Percentiles rank a stretch among this genome's conserved stretches.
Evolutionary conservation across 345 rosid genomes (phyloP).

Genomic region (Xanthoceras sorbifolium): DNA sequence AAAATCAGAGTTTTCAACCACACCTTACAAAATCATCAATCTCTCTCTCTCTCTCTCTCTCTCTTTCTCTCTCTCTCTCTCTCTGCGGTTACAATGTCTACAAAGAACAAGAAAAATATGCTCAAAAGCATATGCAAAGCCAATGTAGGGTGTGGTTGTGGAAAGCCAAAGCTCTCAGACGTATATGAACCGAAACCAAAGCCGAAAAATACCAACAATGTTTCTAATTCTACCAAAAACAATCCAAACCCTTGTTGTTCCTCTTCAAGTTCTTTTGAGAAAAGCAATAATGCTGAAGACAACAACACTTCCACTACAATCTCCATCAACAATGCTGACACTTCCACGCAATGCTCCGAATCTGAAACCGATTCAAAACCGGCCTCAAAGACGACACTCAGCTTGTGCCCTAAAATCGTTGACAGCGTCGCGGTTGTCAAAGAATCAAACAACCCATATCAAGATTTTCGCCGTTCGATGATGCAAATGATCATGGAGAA

Average conservation of each 20-base stretch:
- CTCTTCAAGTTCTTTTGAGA: slow-evolving; percentile 1
- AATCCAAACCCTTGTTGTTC: neutral
- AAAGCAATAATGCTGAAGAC: slow-evolving; percentile 11
- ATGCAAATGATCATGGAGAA: slow-evolving; percentile 55
- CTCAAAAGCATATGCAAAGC: slow-evolving; percentile 22
- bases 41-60: neutral
- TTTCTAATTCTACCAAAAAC: neutral
- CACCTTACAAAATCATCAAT: neutral
- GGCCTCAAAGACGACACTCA: slow-evolving; percentile 13
- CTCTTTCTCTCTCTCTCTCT: neutral
- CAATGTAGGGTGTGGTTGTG: slow-evolving; percentile 29
- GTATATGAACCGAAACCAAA: slow-evolving; percentile 39
- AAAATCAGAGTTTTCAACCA: neutral
- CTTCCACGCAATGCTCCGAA: slow-evolving; percentile 23
- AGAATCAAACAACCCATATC: slow-evolving; percentile 50
- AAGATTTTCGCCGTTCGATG: slow-evolving; percentile 59
- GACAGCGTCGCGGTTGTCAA: slow-evolving; percentile 49
- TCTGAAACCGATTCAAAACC: slow-evolving; percentile 20
- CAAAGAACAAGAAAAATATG: slow-evolving; percentile 21
- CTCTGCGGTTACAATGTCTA: slow-evolving; percentile 9
- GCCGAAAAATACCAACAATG: slow-evolving; percentile 9
- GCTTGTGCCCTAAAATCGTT: slow-evolving; percentile 36
- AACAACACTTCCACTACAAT: slow-evolving; percentile 24
- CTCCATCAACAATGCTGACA: slow-evolving; percentile 24
- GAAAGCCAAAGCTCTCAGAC: slow-evolving; percentile 35